Base-by-base conservation (phyloP, 2,329 filamentous ascomycete species). In the Aspergillus intermedius region DNA sequence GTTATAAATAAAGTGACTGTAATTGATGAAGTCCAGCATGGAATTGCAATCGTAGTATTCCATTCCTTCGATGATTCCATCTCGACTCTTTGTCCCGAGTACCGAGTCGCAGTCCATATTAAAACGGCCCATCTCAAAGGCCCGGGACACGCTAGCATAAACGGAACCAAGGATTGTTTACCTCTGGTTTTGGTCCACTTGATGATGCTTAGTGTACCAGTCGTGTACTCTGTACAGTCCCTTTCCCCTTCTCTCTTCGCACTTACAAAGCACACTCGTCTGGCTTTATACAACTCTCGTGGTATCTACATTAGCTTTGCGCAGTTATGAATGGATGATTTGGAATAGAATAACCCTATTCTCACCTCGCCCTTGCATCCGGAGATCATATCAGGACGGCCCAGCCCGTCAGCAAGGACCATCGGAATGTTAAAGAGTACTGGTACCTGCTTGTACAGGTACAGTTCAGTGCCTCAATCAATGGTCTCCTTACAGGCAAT, bases 371-470 rank as follows among this genome's bases (percentile, higher is more conserved):
- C 49, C 48, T 53, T 53, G 50, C 53, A 51, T 46, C 43, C 44
- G 25, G 41, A 37, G 22, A 10, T 30, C 30, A 45, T 19, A 39
- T 35, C 44, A 34, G 32, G 30, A 52, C 54, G 54, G 54, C 48
- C 54, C 54, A 55, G 49, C 52, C 54, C 51, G 54, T 44, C 32
- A 45, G 45, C 45, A 51, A 49, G 46, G 48, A 41, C 42, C 40
- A 45, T 22, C 21, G 17, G 15, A 35, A 45, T 22, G 34, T 9
- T 35, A 5, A 17, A 35, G 25, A 10, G 10, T 30, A 30, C 25
- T 17, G 13, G 34, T 35, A 15, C 34, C 17, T 17, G 34, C 13
- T 35, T n/a, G n/a, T 17, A 35, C 13, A 17, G n/a, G 34, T 35
- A 17, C 13, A 17, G 15, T 35, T n/a, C 5, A 35, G n/a, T 35